A percentile compares a stretch with the other conserved stretches of the same genome.
Conservation (phyloP, 345 rosid genomes). For the Gossypium australe region DNA sequence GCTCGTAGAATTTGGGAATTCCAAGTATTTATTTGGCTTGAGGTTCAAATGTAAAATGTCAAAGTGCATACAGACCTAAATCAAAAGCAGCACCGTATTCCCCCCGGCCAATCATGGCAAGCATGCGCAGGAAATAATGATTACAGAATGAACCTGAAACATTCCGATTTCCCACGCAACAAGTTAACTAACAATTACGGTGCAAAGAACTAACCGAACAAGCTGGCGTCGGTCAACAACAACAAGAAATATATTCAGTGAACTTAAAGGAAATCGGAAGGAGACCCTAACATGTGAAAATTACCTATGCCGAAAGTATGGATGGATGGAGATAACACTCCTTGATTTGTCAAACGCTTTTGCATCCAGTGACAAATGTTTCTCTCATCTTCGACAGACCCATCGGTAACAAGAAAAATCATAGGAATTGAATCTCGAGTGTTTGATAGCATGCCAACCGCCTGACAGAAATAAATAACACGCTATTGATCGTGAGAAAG, state of each 20-base stretch:
- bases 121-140: constrained; percentile 80
- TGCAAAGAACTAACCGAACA: background rate
- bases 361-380: background rate
- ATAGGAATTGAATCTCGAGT: background rate
- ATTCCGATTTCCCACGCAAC: constrained; percentile 10
- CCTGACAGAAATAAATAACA: background rate
- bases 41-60: background rate
- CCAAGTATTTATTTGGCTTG: background rate
- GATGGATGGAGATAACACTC: background rate
- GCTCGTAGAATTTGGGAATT: background rate
- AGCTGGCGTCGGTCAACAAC: background rate
- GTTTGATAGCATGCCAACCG: background rate
- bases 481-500: background rate
- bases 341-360: background rate
- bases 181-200: constrained; percentile 1
- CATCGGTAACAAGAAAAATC: background rate
- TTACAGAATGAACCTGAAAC: constrained; percentile 81
- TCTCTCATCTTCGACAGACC: background rate
- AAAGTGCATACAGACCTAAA: constrained; percentile 36
- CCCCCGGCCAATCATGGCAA: constrained; percentile 67
- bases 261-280: background rate
- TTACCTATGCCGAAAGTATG: background rate
- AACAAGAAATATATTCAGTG: background rate
- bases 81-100: constrained; percentile 61
- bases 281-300: background rate